phyloP scores from a whole-genome alignment of 140 eudicot species.

The Ambrosia hybrid region DNA sequence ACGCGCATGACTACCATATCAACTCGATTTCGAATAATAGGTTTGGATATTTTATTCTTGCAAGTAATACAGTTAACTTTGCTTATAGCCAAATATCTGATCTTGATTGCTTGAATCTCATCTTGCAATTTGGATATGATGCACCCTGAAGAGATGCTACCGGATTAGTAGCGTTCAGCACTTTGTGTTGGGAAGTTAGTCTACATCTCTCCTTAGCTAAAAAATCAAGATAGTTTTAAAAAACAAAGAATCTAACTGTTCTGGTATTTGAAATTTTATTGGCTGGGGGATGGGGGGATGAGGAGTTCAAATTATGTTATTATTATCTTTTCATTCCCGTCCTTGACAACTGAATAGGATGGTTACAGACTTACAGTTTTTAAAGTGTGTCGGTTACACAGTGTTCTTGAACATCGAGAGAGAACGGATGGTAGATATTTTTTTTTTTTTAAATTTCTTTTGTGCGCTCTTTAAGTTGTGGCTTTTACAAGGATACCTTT shows the following conservation, averaged over 20 bases:
- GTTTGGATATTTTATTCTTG: conserved; percentile 32
- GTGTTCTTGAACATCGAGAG: no score
- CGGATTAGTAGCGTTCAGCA: neutral
- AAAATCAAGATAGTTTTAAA: neutral
- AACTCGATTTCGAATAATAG: conserved; percentile 97
- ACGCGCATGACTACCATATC: conserved; percentile 92
- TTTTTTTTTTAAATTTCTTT: no score
- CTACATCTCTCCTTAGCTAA: neutral
- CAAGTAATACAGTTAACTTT: conserved; percentile 13
- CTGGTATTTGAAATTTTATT: neutral
- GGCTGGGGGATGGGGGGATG: no score
- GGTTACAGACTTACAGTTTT: no score
- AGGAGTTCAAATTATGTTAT: no score
- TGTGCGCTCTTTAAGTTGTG: no score
- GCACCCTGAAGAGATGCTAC: conserved; percentile 18
- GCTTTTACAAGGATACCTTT: no score
- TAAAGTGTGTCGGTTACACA: no score
- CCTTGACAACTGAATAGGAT: no score
- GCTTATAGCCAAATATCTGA: conserved; percentile 1
- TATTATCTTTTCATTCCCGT: no score
- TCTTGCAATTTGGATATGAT: conserved; percentile 12
- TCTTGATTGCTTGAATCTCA: conserved; percentile 7
- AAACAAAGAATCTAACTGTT: conserved; percentile 1
- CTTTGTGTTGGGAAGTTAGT: conserved; percentile 1
- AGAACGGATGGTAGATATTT: no score